These are phyloP conservation scores for Breynia disticha DNA, from an alignment of 441 rosid species.

Conservation along the genomic window DNA sequence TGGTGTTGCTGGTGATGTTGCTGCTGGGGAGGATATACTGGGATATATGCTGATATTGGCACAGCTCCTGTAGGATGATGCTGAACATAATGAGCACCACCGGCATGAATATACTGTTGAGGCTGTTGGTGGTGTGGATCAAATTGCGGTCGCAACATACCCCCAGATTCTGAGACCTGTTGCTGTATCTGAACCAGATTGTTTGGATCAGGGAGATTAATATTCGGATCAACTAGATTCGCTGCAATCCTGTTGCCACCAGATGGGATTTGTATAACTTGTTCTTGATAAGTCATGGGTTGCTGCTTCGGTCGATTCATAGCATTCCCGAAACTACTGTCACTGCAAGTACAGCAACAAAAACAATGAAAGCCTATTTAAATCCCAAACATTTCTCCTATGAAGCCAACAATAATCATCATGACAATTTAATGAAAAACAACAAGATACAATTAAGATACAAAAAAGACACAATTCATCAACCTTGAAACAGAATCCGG, in stretches of 20 bases:
- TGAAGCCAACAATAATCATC: neutral
- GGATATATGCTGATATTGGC: slow-evolving; percentile 61
- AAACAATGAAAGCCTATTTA: slow-evolving; percentile 23
- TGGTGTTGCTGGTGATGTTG: slow-evolving; percentile 48
- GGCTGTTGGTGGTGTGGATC: slow-evolving; percentile 42
- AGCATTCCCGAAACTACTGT: slow-evolving; percentile 61
- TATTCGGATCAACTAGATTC: slow-evolving; percentile 41
- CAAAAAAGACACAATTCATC: neutral
- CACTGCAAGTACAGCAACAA: slow-evolving; percentile 45
- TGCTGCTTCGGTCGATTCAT: slow-evolving; percentile 48
- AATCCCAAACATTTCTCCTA: slow-evolving; percentile 16
- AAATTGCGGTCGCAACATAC: slow-evolving; percentile 44
- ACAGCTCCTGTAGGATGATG: slow-evolving; percentile 54
- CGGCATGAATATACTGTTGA: slow-evolving; percentile 65
- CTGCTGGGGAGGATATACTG: slow-evolving; percentile 64
- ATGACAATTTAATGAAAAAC: neutral
- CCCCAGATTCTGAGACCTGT: slow-evolving; percentile 47
- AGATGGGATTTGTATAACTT: slow-evolving; percentile 40
- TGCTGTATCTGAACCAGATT: slow-evolving; percentile 41
- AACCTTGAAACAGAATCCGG: slow-evolving; percentile 95
- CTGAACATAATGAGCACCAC: slow-evolving; percentile 50
- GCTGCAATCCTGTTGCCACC: slow-evolving; percentile 34
- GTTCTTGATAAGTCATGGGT: slow-evolving; percentile 48
- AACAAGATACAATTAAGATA: neutral
- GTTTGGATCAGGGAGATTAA: slow-evolving; percentile 48